Conservation (phyloP, 768 basidiomycete genomes). For the Russula ochroleuca region DNA sequence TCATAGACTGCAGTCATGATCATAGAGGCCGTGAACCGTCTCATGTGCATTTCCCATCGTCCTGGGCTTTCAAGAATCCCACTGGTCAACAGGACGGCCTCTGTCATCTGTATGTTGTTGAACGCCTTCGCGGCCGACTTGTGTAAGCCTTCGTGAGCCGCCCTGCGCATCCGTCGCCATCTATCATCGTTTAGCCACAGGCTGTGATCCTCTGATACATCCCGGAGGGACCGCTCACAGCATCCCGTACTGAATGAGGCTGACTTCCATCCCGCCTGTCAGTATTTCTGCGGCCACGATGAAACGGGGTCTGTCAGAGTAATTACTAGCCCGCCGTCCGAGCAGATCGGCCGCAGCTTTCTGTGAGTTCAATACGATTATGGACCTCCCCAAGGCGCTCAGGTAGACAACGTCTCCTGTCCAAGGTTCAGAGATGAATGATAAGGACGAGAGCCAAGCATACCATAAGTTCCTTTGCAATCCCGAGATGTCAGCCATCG, state of each 20-base stretch:
- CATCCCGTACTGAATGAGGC: conserved; percentile 20
- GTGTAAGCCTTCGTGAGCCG: conserved; percentile 25
- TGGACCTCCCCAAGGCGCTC: conserved; percentile 41
- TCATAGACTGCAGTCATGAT: conserved; percentile 26
- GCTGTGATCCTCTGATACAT: not conserved
- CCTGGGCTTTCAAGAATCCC: conserved; percentile 18
- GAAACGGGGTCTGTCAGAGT: conserved; percentile 47
- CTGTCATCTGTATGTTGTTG: conserved; percentile 21
- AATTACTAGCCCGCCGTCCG: conserved; percentile 44
- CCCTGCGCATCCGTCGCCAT: conserved; percentile 23
- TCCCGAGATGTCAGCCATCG: conserved; percentile 20
- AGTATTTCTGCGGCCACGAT: conserved; percentile 26
- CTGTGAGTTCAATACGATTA: conserved; percentile 46
- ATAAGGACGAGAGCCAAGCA: not conserved
- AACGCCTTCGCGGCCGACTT: conserved; percentile 19
- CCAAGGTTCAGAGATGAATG: not conserved
- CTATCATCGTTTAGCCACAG: conserved; percentile 5
- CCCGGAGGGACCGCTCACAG: conserved; percentile 11
- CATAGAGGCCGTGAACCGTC: conserved; percentile 26
- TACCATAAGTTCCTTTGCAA: conserved; percentile 20
- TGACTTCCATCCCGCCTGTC: conserved; percentile 23
- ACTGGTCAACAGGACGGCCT: conserved; percentile 18
- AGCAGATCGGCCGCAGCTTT: conserved; percentile 44
- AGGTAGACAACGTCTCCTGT: conserved; percentile 43
- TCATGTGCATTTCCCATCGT: conserved; percentile 23